Conservation (phyloP, 108 stramenopile genomes). For the Fragilariopsis cylindrus region DNA sequence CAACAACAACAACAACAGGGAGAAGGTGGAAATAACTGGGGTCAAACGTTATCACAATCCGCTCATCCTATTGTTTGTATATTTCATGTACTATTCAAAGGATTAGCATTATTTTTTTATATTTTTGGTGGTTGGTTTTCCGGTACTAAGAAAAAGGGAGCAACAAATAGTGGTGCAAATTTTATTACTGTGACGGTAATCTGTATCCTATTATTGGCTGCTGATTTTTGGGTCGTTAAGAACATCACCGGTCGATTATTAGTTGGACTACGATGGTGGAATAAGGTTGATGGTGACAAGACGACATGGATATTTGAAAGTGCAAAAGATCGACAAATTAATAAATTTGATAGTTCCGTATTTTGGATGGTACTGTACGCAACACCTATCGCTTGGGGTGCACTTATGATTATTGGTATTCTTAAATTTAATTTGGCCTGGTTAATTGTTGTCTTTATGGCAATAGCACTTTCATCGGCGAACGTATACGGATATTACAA, state of each 20-base stretch:
- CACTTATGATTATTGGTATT: conserved; percentile 61
- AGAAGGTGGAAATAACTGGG: neutral
- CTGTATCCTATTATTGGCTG: conserved; percentile 89
- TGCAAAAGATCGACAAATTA: conserved; percentile 35
- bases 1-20: neutral
- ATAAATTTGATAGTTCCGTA: conserved; percentile 79
- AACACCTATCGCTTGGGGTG: conserved; percentile 82
- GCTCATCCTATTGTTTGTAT: conserved; percentile 86
- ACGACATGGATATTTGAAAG: conserved; percentile 94
- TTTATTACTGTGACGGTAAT: conserved; percentile 89
- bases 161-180: conserved; percentile 44
- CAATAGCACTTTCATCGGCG: conserved; percentile 73
- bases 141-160: conserved; percentile 14
- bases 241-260: conserved; percentile 87
- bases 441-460: conserved; percentile 84
- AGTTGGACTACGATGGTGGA: conserved; percentile 98
- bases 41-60: conserved; percentile 38
- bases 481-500: conserved; percentile 97
- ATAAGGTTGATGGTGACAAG: conserved; percentile 83
- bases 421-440: conserved; percentile 83
- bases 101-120: conserved; percentile 80
- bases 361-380: conserved; percentile 95
- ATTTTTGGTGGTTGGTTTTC: conserved; percentile 79
- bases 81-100: conserved; percentile 94
- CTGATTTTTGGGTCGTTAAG: conserved; percentile 98